Evolutionary conservation across 2,329 filamentous ascomycete species (phyloP), one percentile per base, ranked within the genome.

Genomic region (Xylariaceae sp.): DNA sequence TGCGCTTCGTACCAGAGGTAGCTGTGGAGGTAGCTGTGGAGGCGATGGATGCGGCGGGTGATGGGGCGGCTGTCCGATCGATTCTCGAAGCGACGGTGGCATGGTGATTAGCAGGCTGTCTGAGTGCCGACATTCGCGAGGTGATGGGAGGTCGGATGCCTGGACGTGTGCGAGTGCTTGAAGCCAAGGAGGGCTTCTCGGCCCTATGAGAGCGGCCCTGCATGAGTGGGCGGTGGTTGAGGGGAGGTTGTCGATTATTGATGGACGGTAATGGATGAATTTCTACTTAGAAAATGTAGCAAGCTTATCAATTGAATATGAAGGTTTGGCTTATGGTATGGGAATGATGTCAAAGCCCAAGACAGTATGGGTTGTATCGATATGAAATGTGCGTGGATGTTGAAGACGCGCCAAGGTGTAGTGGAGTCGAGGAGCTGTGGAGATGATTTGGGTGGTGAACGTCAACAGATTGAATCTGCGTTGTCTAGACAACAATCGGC

Each of bases 1-100:
- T 95, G 60, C 91, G 83, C 73, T 96, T 95, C 36, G 74, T 76
- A 20, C 82, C 80, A 23, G 76, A 67, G 40, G 76, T 74, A 22
- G 78, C 67, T 23, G 75, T 67, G 4, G 86, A 85, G 42, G 77
- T 75, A 22, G 78, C 67, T 23, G 75, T 67, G 4, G 86, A 85
- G 42, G 77, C 75, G 19, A 88, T 63, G 6, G 86, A 88, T 37
- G 82, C 80, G 48, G 86, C 79, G 5, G 89, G 88, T 5, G 91
- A 92, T 11, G 76, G 69, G 22, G 84, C 73, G 37, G 72, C 68
- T 35, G 60, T 60, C 19, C 69, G 66, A 22, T 69, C 66, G 37
- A 65, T 56, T 39, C 61, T 56, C 16, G 60, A 47, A 22, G 61
- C 59, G 19, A 39, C 33, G 25, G 52, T 44, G 23, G 56, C 49